Evolutionary conservation across 495 filamentous ascomycete genomes (phyloP).

Genomic region (Penicillium macrosclerotiorum): DNA sequence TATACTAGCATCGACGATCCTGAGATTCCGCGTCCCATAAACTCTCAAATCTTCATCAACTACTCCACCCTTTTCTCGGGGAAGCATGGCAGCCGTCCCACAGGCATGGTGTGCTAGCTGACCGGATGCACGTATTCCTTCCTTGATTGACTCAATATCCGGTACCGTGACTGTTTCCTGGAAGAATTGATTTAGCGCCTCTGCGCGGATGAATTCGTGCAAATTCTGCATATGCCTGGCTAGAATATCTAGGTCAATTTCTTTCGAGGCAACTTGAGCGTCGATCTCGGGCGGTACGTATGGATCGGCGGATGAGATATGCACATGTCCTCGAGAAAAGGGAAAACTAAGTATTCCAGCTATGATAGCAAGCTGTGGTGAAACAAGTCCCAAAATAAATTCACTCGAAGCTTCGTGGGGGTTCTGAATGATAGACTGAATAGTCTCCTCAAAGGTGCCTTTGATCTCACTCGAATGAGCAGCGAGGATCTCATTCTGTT

Average conservation of each 20-base stretch:
- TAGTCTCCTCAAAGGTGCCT: background rate
- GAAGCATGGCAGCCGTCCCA: slow-evolving; percentile 21
- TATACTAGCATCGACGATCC: slow-evolving; percentile 55
- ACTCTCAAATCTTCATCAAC: slow-evolving; percentile 46
- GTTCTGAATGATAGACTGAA: slow-evolving; percentile 11
- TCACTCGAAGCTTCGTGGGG: slow-evolving; percentile 12
- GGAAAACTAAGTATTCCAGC: slow-evolving; percentile 22
- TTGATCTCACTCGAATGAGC: background rate
- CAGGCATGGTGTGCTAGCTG: slow-evolving; percentile 14
- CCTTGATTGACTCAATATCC: slow-evolving; percentile 12
- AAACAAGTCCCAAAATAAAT: slow-evolving; percentile 1
- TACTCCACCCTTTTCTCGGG: slow-evolving; percentile 52
- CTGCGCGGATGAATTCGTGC: background rate
- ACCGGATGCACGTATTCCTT: background rate
- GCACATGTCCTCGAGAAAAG: slow-evolving; percentile 35
- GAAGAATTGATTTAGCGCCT: slow-evolving; percentile 3
- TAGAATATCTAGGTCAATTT: slow-evolving; percentile 34
- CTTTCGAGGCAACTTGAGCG: slow-evolving; percentile 26
- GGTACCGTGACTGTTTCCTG: background rate
- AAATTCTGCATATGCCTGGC: slow-evolving; percentile 15
- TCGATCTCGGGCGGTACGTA: slow-evolving; percentile 29
- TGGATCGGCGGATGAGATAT: slow-evolving; percentile 31
- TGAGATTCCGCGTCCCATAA: slow-evolving; percentile 45
- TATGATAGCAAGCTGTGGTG: slow-evolving; percentile 11
- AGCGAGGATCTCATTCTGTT: slow-evolving; percentile 1